Evolutionary conservation across 192 early-diverging fungal species (phyloP).

Genomic region (Powellomyces hirtus): DNA sequence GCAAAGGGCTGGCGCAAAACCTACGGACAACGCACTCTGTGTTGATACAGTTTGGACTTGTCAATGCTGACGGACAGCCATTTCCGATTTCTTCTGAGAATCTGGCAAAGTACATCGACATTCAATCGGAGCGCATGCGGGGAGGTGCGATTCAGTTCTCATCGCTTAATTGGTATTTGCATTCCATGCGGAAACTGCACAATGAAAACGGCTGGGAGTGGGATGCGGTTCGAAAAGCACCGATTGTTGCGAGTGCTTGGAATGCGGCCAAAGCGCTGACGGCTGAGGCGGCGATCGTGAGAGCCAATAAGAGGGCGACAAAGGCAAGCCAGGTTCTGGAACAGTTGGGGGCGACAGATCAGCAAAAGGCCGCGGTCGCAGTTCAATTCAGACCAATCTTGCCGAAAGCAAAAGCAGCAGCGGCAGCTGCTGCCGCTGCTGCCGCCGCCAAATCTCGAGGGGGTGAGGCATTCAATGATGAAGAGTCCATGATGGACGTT

Average conservation of each 20-base stretch:
- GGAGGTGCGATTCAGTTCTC: conserved; percentile 27
- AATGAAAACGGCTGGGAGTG: conserved; percentile 27
- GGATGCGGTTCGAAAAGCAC: conserved; percentile 17
- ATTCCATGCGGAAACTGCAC: conserved; percentile 29
- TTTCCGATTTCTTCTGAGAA: conserved; percentile 20
- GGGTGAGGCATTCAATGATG: too few relatives aligned
- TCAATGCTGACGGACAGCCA: conserved; percentile 13
- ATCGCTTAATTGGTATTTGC: conserved; percentile 29
- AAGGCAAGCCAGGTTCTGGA: not conserved
- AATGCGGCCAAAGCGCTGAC: conserved; percentile 17
- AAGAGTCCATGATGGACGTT: too few relatives aligned
- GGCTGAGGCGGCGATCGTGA: conserved; percentile 1
- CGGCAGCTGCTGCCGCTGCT: too few relatives aligned
- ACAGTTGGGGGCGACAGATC: not conserved
- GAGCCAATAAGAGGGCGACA: conserved; percentile 2
- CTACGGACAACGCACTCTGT: conserved; percentile 24
- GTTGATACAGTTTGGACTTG: conserved; percentile 9
- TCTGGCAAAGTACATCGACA: conserved; percentile 17
- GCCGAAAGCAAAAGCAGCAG: too few relatives aligned
- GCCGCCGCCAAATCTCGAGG: too few relatives aligned
- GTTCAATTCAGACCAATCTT: not conserved
- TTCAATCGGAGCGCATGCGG: conserved; percentile 23
- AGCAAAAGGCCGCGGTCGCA: not conserved
- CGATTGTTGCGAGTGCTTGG: conserved; percentile 6
- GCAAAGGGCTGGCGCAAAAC: conserved; percentile 26